These are phyloP conservation scores for Phytophthora pseudosyringae DNA, from an alignment of 352 stramenopile species.

Conservation along the genomic window DNA sequence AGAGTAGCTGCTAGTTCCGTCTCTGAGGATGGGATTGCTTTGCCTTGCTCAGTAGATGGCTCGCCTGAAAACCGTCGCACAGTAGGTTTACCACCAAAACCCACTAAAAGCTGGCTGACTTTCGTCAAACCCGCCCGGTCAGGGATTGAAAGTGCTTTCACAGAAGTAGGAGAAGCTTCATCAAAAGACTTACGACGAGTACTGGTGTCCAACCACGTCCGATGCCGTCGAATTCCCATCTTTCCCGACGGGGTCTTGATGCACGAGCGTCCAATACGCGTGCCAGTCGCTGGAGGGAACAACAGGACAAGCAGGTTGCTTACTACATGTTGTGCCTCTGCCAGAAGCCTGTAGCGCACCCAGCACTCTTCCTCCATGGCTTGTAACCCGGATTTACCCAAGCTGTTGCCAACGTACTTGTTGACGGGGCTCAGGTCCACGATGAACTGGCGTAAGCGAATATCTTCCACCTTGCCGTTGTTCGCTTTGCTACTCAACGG, in stretches of 20 bases:
- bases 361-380: conserved; percentile 74
- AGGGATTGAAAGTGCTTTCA: neutral
- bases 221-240: neutral
- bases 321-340: conserved; percentile 40
- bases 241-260: neutral
- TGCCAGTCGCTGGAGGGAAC: conserved; percentile 11
- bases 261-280: neutral
- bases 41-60: neutral
- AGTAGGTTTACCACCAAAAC: neutral
- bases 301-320: conserved; percentile 14
- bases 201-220: neutral
- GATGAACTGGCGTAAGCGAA: conserved; percentile 46
- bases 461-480: neutral
- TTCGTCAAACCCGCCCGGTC: neutral
- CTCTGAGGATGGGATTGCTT: neutral
- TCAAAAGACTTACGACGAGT: neutral
- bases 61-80: neutral
- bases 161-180: neutral
- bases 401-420: conserved; percentile 40
- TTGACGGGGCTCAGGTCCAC: conserved; percentile 61
- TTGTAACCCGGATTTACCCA: conserved; percentile 35
- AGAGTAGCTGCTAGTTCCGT: conserved; percentile 7
- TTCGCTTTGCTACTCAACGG: neutral
- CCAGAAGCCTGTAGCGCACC: conserved; percentile 56
- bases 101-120: neutral